These are phyloP conservation scores for Globisporangium camurandrum DNA, from an alignment of 352 stramenopile genomes.

Conservation along the genomic window DNA sequence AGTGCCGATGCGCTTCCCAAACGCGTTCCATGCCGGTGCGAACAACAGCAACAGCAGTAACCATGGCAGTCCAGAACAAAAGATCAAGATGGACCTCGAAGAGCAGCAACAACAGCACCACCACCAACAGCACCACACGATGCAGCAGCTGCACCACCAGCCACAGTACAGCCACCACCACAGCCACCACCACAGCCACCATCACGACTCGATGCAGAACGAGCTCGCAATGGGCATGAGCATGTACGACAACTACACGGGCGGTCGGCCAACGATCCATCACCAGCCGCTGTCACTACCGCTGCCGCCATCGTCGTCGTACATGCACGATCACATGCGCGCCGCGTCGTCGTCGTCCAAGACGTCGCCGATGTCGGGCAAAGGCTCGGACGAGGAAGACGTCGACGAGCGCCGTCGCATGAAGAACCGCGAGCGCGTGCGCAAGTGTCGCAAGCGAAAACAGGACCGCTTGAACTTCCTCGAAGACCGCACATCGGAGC, in stretches of 20 bases:
- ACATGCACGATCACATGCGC: constrained; percentile 10
- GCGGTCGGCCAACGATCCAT: constrained; percentile 56
- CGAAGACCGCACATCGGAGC: constrained; percentile 73
- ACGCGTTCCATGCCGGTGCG: no score
- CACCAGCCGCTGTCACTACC: no score
- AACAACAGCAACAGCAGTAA: no score
- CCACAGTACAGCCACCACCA: constrained; percentile 27
- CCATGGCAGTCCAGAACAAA: constrained; percentile 26
- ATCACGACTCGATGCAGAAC: constrained; percentile 25
- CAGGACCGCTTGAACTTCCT: constrained; percentile 84
- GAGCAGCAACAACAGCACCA: no score
- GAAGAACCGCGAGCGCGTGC: constrained; percentile 85
- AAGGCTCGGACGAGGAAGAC: constrained; percentile 64
- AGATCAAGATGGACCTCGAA: constrained; percentile 46
- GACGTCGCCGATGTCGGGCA: constrained; percentile 60
- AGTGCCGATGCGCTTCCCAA: constrained; percentile 63
- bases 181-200: constrained; percentile 41
- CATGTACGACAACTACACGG: constrained; percentile 86
- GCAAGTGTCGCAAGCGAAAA: constrained; percentile 86
- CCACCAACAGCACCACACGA: no score
- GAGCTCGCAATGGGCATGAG: constrained; percentile 75
- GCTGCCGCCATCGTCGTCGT: no score
- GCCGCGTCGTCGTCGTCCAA: constrained; percentile 20
- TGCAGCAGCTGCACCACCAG: constrained; percentile 43
- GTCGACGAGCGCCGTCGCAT: constrained; percentile 80